Conservation (phyloP, 768 basidiomycete genomes). For the Lentinula detonsa region DNA sequence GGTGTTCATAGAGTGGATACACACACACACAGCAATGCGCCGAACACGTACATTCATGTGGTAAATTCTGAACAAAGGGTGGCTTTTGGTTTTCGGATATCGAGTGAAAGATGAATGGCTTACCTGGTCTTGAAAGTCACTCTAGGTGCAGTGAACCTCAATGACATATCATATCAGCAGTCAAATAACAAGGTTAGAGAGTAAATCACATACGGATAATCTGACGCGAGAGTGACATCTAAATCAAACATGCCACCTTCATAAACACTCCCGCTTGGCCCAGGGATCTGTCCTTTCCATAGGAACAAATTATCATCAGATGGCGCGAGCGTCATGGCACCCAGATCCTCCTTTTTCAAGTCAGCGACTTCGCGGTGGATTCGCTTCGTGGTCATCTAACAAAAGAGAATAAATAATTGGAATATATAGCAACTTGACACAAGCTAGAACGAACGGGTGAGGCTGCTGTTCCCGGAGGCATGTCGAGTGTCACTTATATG, state of each 20-base stretch:
- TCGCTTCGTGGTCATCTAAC: slow-evolving; percentile 63
- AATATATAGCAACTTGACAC: neutral
- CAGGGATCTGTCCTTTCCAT: slow-evolving; percentile 77
- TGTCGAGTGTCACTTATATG: neutral
- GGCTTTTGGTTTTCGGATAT: neutral
- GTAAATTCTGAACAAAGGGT: slow-evolving; percentile 52
- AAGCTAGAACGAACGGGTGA: neutral
- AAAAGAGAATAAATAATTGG: neutral
- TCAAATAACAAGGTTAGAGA: slow-evolving; percentile 1
- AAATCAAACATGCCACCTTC: slow-evolving; percentile 74
- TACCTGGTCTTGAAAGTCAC: slow-evolving; percentile 72
- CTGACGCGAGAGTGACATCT: slow-evolving; percentile 56
- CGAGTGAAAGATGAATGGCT: slow-evolving; percentile 11
- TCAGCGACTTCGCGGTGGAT: slow-evolving; percentile 81
- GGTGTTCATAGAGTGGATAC: neutral
- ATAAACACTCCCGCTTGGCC: slow-evolving; percentile 78
- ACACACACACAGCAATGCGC: neutral
- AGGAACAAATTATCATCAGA: slow-evolving; percentile 57
- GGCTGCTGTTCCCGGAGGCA: neutral
- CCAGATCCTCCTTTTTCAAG: slow-evolving; percentile 78
- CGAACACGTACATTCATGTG: slow-evolving; percentile 68
- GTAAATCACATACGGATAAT: slow-evolving; percentile 68
- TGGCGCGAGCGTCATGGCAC: slow-evolving; percentile 63
- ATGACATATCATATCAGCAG: slow-evolving; percentile 3
- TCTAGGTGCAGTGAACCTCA: slow-evolving; percentile 71